These are phyloP conservation scores for Eimeria zaria DNA, from an alignment of 169 alveolate species.

Conservation along the genomic window DNA sequence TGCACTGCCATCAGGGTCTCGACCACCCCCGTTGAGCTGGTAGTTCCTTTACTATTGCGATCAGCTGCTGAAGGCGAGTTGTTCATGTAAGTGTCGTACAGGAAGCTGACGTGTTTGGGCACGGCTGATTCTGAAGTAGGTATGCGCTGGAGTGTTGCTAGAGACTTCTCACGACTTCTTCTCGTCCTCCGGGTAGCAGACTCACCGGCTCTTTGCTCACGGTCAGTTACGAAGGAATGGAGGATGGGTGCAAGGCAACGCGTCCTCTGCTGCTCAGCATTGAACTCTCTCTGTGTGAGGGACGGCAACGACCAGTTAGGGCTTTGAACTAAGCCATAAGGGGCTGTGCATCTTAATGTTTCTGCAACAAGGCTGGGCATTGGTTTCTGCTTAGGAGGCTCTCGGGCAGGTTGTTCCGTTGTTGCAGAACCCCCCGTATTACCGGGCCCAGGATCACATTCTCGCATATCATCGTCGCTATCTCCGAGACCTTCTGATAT, in stretches of 20 bases:
- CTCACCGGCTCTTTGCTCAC: background rate
- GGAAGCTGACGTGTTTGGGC: slow-evolving; percentile 57
- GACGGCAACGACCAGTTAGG: slow-evolving; percentile 39
- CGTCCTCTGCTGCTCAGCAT: background rate
- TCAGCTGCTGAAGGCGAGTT: background rate
- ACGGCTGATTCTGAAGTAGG: slow-evolving; percentile 13
- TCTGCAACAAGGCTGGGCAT: slow-evolving; percentile 55
- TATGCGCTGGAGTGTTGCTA: slow-evolving; percentile 34
- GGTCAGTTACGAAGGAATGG: slow-evolving; percentile 16
- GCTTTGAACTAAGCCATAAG: slow-evolving; percentile 61
- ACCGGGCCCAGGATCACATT: background rate
- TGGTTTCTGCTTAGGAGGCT: background rate
- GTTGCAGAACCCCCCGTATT: background rate
- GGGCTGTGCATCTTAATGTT: slow-evolving; percentile 55
- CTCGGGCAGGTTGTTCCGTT: background rate
- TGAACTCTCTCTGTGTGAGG: background rate
- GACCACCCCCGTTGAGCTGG: background rate
- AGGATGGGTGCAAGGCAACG: slow-evolving; percentile 33
- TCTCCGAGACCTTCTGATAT: background rate
- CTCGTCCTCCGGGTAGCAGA: slow-evolving; percentile 3
- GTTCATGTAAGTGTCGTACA: slow-evolving; percentile 55
- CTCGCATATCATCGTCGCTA: background rate
- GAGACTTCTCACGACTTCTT: slow-evolving; percentile 20
- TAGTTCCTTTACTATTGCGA: background rate
- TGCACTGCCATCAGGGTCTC: slow-evolving; percentile 44